phyloP scores from a whole-genome alignment of 1,284 basidiomycete genomes.

The Heterobasidion irregulare region DNA sequence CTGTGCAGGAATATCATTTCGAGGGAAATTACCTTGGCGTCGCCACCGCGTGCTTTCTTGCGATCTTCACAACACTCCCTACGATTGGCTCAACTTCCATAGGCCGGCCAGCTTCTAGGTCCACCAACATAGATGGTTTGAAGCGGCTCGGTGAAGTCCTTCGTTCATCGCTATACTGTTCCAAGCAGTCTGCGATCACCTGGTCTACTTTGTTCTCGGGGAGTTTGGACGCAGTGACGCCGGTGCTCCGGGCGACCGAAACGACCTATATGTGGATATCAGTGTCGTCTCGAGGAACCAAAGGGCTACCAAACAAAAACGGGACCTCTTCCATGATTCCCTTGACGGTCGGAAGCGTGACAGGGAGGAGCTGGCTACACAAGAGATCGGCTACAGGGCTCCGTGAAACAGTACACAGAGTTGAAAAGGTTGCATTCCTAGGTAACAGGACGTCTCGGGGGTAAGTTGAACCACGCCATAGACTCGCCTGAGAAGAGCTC shows the following conservation, averaged over 20 bases:
- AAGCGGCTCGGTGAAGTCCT: conserved; percentile 1
- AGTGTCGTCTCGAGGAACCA: not conserved
- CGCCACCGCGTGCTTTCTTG: conserved; percentile 30
- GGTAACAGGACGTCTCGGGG: too few relatives aligned
- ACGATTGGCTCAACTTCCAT: conserved; percentile 62
- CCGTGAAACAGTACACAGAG: conserved; percentile 29
- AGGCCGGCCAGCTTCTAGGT: conserved; percentile 44
- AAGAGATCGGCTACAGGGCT: conserved; percentile 27
- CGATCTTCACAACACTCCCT: conserved; percentile 50
- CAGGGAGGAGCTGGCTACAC: conserved; percentile 10
- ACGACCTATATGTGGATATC: not conserved
- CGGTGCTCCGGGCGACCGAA: not conserved
- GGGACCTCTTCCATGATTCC: conserved; percentile 23
- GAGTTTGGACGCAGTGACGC: not conserved
- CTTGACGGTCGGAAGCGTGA: conserved; percentile 23
- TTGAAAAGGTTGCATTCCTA: conserved; percentile 30
- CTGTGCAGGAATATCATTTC: not conserved
- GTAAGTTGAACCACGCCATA: too few relatives aligned
- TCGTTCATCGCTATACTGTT: conserved; percentile 3
- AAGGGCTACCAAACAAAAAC: not conserved
- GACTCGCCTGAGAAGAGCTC: not conserved
- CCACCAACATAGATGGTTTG: conserved; percentile 40
- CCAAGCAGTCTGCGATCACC: conserved; percentile 2
- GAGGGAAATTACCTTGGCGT: conserved; percentile 2
- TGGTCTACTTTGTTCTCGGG: not conserved